Conservation (phyloP, 176 grass and related monocot genomes). For the Olyra latifolia region DNA sequence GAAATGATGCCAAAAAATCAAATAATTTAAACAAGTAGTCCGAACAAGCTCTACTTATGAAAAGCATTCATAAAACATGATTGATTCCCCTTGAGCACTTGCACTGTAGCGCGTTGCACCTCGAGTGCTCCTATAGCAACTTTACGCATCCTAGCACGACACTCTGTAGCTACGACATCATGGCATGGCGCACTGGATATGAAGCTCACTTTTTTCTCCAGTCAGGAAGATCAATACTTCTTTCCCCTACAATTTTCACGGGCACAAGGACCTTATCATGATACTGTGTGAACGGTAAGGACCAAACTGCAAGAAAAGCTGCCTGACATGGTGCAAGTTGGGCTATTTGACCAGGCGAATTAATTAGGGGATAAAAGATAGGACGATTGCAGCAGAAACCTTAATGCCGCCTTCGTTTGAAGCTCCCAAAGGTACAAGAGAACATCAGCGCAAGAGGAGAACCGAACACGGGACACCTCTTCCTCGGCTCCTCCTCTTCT, state of each 20-base stretch:
- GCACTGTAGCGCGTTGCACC: not conserved
- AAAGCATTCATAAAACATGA: not conserved
- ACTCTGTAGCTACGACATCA: not conserved
- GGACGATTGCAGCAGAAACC: constrained; percentile 25
- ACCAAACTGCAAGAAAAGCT: not conserved
- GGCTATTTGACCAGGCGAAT: constrained; percentile 30
- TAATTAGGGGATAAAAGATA: constrained; percentile 18
- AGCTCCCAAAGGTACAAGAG: constrained; percentile 8
- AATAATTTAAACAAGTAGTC: no score
- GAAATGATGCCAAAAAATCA: no score
- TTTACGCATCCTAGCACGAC: not conserved
- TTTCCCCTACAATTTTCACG: no score
- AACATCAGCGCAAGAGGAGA: constrained; percentile 3
- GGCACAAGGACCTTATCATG: not conserved
- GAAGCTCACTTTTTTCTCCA: not conserved
- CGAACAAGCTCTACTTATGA: no score
- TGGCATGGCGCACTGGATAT: not conserved
- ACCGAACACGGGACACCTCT: not conserved
- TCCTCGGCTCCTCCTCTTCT: not conserved
- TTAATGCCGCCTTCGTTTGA: constrained; percentile 53
- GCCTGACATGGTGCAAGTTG: constrained; percentile 15
- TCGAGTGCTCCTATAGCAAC: not conserved
- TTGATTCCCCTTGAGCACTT: not conserved
- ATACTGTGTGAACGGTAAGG: not conserved
- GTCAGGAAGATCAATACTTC: not conserved